Base-by-base conservation (phyloP, 352 stramenopile genomes). In the Phytophthora ramorum region DNA sequence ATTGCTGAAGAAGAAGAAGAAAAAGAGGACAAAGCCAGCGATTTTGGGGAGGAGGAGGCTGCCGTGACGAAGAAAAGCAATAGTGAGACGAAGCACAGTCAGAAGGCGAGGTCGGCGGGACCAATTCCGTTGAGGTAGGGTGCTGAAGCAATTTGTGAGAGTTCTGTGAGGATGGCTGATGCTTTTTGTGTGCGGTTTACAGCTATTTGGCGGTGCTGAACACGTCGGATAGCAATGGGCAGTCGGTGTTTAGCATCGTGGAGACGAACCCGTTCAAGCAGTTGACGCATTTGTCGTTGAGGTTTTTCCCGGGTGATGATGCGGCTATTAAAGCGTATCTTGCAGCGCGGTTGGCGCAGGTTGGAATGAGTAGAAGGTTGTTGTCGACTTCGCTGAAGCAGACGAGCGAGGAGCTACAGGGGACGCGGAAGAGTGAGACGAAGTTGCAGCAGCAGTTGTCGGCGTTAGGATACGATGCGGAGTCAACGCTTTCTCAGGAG, bases 211-310 rank as follows among this genome's bases (percentile, higher is more conserved):
- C 86, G 30, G 88, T 96, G 28, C 58, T 96, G 26, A 93, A 93
- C 60, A 95, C 85, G 30, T 80, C 65, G 14, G 83, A 94, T 52
- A 49, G 50, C 28, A 69, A 85, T 24, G 81, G 75, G n/a, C 69
- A 88, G 46, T 90, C 81, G 4, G 67, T 92, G 17, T 98, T 98
- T 68, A 96, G 86, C 32, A 93, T 98, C 43, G 90, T 98, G 40
- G 95, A 98, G 78, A 96, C 93, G 19, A 98, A 98, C 52, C 84
- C 69, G 20, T 98, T 98, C 81, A 98, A 98, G 78, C 88, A 98
- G 65, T 65, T 98, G 58, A 98, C 91, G 47, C 95, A 98, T 59
- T 71, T 98, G 13, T 97, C 88, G 38, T 75, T 98, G 14, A 69
- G 79, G 40, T 97, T 98, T 59, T 71, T 76, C 22, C 80, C 89